Evolutionary conservation across 202 grass and related monocot genomes (phyloP).

Genomic region (Musa balbisiana): DNA sequence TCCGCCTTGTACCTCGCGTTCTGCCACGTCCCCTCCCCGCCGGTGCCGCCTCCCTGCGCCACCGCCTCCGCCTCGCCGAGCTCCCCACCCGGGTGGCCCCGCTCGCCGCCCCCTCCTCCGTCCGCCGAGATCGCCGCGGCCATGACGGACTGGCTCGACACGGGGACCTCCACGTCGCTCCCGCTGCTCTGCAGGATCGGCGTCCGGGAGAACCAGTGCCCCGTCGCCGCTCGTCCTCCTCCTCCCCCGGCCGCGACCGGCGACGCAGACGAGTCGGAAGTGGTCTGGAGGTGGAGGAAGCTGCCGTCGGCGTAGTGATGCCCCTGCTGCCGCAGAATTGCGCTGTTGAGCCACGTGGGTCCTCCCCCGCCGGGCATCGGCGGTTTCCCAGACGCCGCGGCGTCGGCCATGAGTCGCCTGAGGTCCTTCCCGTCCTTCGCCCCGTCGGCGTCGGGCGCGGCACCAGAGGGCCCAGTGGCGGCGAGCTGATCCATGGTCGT

Average conservation of each 20-base stretch:
- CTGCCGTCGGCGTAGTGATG: slow-evolving; percentile 6
- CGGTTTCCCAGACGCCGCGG: neutral
- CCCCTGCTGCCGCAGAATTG: slow-evolving; percentile 21
- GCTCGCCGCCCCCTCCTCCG: neutral
- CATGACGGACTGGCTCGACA: slow-evolving; percentile 36
- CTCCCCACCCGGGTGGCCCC: neutral
- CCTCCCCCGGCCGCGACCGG: neutral
- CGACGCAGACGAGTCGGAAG: neutral
- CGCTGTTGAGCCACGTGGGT: slow-evolving; percentile 25
- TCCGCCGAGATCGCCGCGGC: slow-evolving; percentile 3
- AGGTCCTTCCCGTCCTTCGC: neutral
- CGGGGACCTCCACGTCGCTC: slow-evolving; percentile 18
- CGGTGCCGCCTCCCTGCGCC: neutral
- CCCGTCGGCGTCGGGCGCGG: neutral
- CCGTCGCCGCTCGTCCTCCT: neutral
- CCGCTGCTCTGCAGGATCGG: neutral
- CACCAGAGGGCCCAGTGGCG: neutral
- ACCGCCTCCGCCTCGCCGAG: neutral
- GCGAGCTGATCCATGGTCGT: slow-evolving; percentile 11
- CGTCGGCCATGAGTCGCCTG: neutral
- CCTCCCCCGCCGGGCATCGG: neutral
- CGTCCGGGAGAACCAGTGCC: slow-evolving; percentile 2
- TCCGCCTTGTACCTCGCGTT: slow-evolving; percentile 44
- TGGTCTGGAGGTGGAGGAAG: slow-evolving; percentile 19
- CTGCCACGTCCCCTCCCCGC: slow-evolving; percentile 14